Percentiles rank a stretch among this genome's conserved stretches.
phyloP scores from a whole-genome alignment of 352 stramenopile species.

The Globisporangium acanthophoron region DNA sequence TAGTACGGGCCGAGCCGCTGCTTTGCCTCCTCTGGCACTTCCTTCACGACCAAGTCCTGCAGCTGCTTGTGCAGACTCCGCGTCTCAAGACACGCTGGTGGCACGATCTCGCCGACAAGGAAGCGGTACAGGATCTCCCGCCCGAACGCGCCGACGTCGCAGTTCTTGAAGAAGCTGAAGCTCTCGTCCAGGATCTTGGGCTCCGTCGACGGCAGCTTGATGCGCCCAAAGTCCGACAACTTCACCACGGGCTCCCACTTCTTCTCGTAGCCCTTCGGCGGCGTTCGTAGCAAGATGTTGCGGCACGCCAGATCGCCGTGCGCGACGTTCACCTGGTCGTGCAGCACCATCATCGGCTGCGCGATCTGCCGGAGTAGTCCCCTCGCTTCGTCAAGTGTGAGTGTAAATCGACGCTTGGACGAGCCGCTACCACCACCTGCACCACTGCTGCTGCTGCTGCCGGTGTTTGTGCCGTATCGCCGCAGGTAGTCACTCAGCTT shows the following conservation, averaged over 20 bases:
- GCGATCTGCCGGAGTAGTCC: conserved; percentile 71
- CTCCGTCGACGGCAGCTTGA: conserved; percentile 60
- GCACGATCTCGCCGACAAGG: conserved; percentile 76
- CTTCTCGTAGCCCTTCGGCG: conserved; percentile 72
- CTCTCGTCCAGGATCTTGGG: conserved; percentile 60
- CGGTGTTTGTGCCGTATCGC: conserved; percentile 39
- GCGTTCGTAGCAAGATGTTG: conserved; percentile 80
- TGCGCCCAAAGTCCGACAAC: conserved; percentile 78
- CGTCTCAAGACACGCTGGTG: conserved; percentile 61
- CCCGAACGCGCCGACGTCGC: conserved; percentile 70
- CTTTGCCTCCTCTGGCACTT: conserved; percentile 49
- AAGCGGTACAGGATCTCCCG: conserved; percentile 76
- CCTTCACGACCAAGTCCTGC: conserved; percentile 66
- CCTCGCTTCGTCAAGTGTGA: conserved; percentile 49
- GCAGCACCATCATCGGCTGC: conserved; percentile 68
- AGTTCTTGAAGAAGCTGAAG: conserved; percentile 86
- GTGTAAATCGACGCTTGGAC: conserved; percentile 50
- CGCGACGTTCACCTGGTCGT: conserved; percentile 76
- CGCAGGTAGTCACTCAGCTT: conserved; percentile 85
- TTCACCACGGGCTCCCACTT: conserved; percentile 82
- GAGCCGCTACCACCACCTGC: conserved; percentile 13
- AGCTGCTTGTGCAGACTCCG: conserved; percentile 70
- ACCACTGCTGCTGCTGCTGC: conserved; percentile 13
- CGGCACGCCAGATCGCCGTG: conserved; percentile 81
- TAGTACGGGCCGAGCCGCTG: conserved; percentile 59